Evolutionary conservation across 2,329 filamentous ascomycete genomes (phyloP).

Genomic region (Penicillium sumatraense): DNA sequence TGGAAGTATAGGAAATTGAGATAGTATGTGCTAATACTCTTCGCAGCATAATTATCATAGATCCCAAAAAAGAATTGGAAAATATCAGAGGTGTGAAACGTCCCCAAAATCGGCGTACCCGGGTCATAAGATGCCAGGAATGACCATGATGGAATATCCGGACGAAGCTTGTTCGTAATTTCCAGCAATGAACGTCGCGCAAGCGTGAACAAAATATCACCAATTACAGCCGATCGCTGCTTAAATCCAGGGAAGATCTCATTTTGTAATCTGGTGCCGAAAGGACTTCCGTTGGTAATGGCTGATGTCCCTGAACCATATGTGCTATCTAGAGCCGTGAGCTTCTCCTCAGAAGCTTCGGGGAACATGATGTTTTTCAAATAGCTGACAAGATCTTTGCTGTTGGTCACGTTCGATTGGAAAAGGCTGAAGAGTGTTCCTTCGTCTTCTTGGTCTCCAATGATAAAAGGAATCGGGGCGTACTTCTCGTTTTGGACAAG

Average conservation of each 20-base stretch:
- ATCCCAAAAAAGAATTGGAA: slow-evolving; percentile 71
- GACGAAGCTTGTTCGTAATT: slow-evolving; percentile 51
- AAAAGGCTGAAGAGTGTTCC: slow-evolving; percentile 75
- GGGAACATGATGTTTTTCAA: slow-evolving; percentile 65
- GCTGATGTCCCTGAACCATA: too few relatives aligned
- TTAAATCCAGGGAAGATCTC: slow-evolving; percentile 78
- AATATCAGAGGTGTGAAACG: slow-evolving; percentile 74
- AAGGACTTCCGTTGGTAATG: slow-evolving; percentile 70
- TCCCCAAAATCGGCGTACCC: slow-evolving; percentile 73
- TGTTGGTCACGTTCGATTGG: slow-evolving; percentile 68
- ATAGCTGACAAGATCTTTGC: slow-evolving; percentile 66
- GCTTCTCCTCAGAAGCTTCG: slow-evolving; percentile 53
- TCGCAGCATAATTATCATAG: slow-evolving; percentile 64
- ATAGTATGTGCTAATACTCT: slow-evolving; percentile 70
- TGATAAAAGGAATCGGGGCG: slow-evolving; percentile 65
- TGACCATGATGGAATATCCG: slow-evolving; percentile 67
- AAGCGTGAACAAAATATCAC: slow-evolving; percentile 76
- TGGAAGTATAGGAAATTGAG: slow-evolving; percentile 71
- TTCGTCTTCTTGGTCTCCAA: slow-evolving; percentile 80
- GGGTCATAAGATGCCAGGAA: slow-evolving; percentile 75
- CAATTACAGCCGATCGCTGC: slow-evolving; percentile 73
- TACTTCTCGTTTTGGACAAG: slow-evolving; percentile 59
- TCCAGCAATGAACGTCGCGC: slow-evolving; percentile 68
- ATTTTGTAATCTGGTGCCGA: slow-evolving; percentile 69
- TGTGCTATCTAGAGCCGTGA: slow-evolving; percentile 61